A percentile compares a stretch with the other conserved stretches of the same genome.
phyloP scores from a whole-genome alignment of 176 grass and related monocot genomes.

The Paspalum notatum region DNA sequence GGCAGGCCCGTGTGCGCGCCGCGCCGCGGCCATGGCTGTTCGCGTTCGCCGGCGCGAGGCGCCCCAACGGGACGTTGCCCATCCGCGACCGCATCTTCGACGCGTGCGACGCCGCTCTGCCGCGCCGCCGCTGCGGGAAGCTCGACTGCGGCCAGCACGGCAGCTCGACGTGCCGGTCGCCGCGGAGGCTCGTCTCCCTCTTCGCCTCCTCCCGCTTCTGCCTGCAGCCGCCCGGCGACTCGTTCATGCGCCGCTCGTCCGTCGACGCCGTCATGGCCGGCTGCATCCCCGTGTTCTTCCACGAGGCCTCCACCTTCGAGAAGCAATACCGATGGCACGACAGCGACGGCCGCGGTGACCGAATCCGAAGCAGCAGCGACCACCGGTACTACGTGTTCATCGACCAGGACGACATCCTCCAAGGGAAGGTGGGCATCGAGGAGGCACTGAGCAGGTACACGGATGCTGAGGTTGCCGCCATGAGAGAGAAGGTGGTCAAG shows the following conservation, averaged over 20 bases:
- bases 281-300: slow-evolving; percentile 80
- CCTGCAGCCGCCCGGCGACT: slow-evolving; percentile 69
- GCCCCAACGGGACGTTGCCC: slow-evolving; percentile 1
- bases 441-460: slow-evolving; percentile 1
- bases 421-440: slow-evolving; percentile 26
- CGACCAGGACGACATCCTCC: not conserved
- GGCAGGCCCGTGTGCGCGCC: slow-evolving; percentile 46
- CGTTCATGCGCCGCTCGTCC: slow-evolving; percentile 59
- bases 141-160: slow-evolving; percentile 50
- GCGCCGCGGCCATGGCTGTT: slow-evolving; percentile 44
- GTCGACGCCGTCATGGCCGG: slow-evolving; percentile 66
- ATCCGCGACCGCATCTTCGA: slow-evolving; percentile 63
- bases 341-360: not conserved
- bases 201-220: slow-evolving; percentile 58
- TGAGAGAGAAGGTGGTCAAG: slow-evolving; percentile 28
- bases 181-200: slow-evolving; percentile 39
- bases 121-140: slow-evolving; percentile 38
- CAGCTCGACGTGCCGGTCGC: slow-evolving; percentile 41
- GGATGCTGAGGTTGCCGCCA: not conserved
- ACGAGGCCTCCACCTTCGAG: slow-evolving; percentile 14
- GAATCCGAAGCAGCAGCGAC: no score
- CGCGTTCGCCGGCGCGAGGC: slow-evolving; percentile 60
- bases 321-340: slow-evolving; percentile 22
- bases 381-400: slow-evolving; percentile 15
- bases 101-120: slow-evolving; percentile 30